Evolutionary conservation across 2,329 filamentous ascomycete species (phyloP).

Genomic region (Sarocladiaceae sp.): DNA sequence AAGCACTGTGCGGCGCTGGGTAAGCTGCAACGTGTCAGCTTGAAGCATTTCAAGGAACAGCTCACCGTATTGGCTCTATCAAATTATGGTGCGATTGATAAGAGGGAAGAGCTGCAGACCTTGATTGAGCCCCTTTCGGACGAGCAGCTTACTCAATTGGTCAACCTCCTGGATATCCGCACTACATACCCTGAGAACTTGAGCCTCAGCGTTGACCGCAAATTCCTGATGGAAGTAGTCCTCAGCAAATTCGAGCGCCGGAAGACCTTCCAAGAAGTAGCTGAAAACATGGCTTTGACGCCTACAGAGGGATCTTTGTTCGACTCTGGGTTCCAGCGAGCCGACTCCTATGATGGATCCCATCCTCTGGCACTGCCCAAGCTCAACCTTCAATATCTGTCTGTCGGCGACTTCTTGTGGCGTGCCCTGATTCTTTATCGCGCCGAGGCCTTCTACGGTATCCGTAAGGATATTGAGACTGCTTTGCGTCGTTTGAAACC

Average conservation of each 20-base stretch:
- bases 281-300: constrained; percentile 67
- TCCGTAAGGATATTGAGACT: constrained; percentile 85
- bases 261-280: constrained; percentile 76
- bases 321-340: constrained; percentile 71
- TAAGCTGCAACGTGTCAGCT: constrained; percentile 71
- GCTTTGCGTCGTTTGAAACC: constrained; percentile 76
- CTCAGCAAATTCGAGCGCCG: constrained; percentile 71
- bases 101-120: constrained; percentile 70
- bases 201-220: constrained; percentile 58
- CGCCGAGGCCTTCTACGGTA: constrained; percentile 88
- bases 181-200: constrained; percentile 75
- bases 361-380: constrained; percentile 88
- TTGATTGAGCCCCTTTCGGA: constrained; percentile 72
- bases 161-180: constrained; percentile 69
- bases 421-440: constrained; percentile 85
- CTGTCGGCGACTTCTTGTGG: constrained; percentile 95
- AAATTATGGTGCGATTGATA: constrained; percentile 85
- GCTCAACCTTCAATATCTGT: constrained; percentile 91
- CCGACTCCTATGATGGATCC: constrained; percentile 84
- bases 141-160: constrained; percentile 67
- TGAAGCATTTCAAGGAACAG: constrained; percentile 85
- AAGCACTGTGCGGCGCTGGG: constrained; percentile 72
- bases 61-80: constrained; percentile 87
- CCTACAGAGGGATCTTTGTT: constrained; percentile 83
- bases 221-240: constrained; percentile 67